Evolutionary conservation across 768 basidiomycete genomes (phyloP), one percentile per base, ranked within the genome.

Genomic region (Nidularia pulvinata): DNA sequence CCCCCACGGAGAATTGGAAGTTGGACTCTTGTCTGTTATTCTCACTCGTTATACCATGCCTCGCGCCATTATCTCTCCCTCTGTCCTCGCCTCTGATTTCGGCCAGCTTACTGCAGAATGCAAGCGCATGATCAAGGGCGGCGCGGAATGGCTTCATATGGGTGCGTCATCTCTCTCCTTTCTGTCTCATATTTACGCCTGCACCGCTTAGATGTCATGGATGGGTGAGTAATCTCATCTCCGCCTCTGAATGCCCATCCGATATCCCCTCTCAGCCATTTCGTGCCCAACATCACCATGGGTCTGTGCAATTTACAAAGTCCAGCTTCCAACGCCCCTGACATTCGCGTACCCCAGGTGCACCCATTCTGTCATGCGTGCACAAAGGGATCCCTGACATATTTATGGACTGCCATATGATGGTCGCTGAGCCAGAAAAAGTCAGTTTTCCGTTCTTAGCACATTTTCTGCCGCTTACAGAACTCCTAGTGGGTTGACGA

Each of bases 321-420:
- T 46, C 10, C 9, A 46, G 9, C 9, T 46, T 10, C 10, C 11
- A 7, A 10, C 19, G 22, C 11, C 19, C 7, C 45, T 53, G 45
- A 37, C 46, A 58, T 35, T 52, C 44, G 32, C 34, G 10, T 33
- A 13, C 48, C 19, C 3, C 66, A 94, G 93, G 95, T 54, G 87
- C 92, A 34, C 95, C 96, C 6, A 82, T 98, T 48, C 82, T 98
- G 33, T 78, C 89, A 33, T 91, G 88, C 59, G 87, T 99, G 19
- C 77, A 82, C 50, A 94, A 94, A 69, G 83, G 86, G 35, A 83
- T 98, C 19, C 95, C 96, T 2, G 92, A 84, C 50, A 97, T 98
- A 61, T 98, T 95, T 77, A 98, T 99, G 96, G 97, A 99, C 71
- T 98, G 95, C 70, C 97, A 99, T 72, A 98, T 98, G 97, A 99